phyloP scores from a whole-genome alignment of 441 rosid genomes.

The Metrosideros polymorpha region DNA sequence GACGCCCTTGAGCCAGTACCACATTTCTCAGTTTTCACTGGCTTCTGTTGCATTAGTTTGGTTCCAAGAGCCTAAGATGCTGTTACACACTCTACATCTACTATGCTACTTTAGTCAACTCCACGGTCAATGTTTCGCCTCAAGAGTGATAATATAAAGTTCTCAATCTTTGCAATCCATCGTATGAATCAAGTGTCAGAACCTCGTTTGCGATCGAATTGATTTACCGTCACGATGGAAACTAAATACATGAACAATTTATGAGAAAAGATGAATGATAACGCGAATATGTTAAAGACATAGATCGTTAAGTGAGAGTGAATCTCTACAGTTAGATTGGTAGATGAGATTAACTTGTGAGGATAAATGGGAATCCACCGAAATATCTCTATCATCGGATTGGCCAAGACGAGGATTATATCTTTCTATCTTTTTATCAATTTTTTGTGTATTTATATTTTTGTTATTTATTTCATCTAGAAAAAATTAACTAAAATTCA shows the following conservation, averaged over 20 bases:
- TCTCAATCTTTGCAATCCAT: neutral
- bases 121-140: neutral
- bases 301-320: neutral
- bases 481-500: neutral
- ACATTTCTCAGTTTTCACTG: neutral
- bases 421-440: neutral
- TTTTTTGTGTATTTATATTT: neutral
- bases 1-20: slow-evolving; percentile 24
- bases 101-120: neutral
- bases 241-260: neutral
- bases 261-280: neutral
- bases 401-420: too few relatives aligned
- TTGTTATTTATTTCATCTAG: neutral
- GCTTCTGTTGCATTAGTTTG: neutral
- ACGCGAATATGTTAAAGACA: too few relatives aligned
- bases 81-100: neutral
- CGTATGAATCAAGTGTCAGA: neutral
- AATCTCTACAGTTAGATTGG: neutral
- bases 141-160: neutral
- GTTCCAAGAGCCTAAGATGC: neutral
- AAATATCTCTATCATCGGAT: too few relatives aligned
- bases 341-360: neutral
- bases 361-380: too few relatives aligned
- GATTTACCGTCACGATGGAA: neutral
- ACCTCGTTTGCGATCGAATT: neutral